Evolutionary conservation across 176 grass and related monocot genomes (phyloP).

Genomic region (Aegilops speltoides): DNA sequence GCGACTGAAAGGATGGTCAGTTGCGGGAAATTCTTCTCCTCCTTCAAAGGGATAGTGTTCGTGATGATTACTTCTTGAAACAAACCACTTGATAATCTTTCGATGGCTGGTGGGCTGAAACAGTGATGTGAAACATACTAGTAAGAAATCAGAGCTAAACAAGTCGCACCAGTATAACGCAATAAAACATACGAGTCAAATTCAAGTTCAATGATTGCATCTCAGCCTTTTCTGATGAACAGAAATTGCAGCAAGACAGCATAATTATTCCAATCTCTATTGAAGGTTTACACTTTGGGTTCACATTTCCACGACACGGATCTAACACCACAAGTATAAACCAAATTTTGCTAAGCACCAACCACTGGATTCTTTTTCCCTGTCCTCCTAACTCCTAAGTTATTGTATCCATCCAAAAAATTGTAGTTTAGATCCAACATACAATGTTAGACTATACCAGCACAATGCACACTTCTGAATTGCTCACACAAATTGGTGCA

Average conservation of each 20-base stretch:
- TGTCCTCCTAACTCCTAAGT: not conserved
- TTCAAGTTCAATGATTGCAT: slow-evolving; percentile 7
- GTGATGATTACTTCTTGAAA: slow-evolving; percentile 99
- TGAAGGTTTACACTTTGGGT: not conserved
- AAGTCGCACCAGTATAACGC: not conserved
- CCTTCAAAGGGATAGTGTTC: slow-evolving; percentile 83
- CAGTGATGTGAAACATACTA: slow-evolving; percentile 20
- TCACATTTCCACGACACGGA: not conserved
- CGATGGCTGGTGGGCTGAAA: slow-evolving; percentile 87
- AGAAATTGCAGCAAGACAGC: not conserved
- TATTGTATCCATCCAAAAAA: not conserved
- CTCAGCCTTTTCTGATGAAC: not conserved
- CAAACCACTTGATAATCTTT: slow-evolving; percentile 91
- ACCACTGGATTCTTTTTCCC: not conserved
- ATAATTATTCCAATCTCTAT: not conserved
- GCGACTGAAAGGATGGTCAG: slow-evolving; percentile 92
- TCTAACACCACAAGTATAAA: not conserved
- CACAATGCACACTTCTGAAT: not conserved
- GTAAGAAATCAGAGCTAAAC: not conserved
- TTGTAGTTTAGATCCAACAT: not conserved
- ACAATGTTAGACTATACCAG: not conserved
- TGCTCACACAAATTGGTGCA: not conserved
- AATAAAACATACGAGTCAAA: not conserved
- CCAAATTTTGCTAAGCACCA: not conserved
- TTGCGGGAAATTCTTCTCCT: slow-evolving; percentile 86